These are phyloP conservation scores for Pulicaria dysenterica DNA, from an alignment of 129 eudicot species.

Conservation along the genomic window DNA sequence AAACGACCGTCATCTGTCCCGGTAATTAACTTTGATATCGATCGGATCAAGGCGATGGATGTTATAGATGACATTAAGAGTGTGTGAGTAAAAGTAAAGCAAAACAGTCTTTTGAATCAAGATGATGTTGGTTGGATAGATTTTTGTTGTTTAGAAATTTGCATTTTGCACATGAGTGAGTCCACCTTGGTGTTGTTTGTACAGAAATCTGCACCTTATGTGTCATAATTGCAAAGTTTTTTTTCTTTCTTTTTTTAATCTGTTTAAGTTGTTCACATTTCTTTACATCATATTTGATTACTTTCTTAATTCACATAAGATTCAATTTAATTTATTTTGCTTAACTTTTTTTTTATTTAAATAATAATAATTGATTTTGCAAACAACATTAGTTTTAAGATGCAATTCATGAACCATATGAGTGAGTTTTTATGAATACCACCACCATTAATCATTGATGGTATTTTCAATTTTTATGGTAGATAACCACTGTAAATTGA, in stretches of 20 bases:
- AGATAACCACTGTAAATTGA: too few relatives aligned
- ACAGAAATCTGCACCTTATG: constrained; percentile 35
- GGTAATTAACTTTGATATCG: constrained; percentile 60
- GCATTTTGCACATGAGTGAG: constrained; percentile 23
- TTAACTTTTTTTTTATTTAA: too few relatives aligned
- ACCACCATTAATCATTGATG: too few relatives aligned
- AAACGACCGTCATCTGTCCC: constrained; percentile 84
- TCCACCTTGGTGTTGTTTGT: constrained; percentile 22
- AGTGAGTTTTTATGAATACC: too few relatives aligned
- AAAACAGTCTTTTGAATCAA: background rate
- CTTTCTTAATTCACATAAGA: too few relatives aligned
- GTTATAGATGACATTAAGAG: constrained; percentile 70
- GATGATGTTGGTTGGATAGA: constrained; percentile 20
- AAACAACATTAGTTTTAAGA: too few relatives aligned
- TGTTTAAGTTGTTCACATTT: too few relatives aligned
- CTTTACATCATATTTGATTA: too few relatives aligned
- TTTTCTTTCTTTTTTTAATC: background rate
- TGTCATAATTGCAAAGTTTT: constrained; percentile 32
- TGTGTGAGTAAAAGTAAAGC: constrained; percentile 7
- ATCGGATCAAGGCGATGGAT: constrained; percentile 81
- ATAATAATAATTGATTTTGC: too few relatives aligned
- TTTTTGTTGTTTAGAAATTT: constrained; percentile 28
- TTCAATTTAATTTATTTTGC: too few relatives aligned
- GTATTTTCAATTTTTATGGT: too few relatives aligned
- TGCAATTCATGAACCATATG: too few relatives aligned